A percentile compares a stretch with the other conserved stretches of the same genome.
These are phyloP conservation scores for Botryotinia convoluta DNA, from an alignment of 2,329 filamentous ascomycete species.

Conservation along the genomic window DNA sequence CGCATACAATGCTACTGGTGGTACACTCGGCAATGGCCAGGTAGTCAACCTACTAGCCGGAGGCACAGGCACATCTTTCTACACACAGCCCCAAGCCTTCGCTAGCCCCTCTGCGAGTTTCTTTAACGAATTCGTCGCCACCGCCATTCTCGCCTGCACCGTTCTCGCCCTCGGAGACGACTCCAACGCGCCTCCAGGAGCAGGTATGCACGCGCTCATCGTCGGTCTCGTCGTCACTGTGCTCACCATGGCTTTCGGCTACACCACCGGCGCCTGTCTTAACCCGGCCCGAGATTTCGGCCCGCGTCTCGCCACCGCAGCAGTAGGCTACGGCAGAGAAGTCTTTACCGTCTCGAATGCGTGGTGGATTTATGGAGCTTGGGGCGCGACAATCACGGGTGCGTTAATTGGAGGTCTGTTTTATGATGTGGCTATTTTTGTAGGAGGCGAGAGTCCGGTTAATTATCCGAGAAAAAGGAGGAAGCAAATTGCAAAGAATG, in stretches of 20 bases:
- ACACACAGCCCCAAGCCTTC: slow-evolving; percentile 14
- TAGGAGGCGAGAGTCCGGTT: slow-evolving; percentile 49
- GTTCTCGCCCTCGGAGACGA: slow-evolving; percentile 48
- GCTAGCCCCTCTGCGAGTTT: slow-evolving; percentile 41
- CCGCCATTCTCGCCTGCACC: slow-evolving; percentile 42
- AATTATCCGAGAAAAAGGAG: slow-evolving; percentile 47
- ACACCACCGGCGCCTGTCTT: slow-evolving; percentile 48
- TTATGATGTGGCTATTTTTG: slow-evolving; percentile 52
- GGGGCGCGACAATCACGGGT: slow-evolving; percentile 41
- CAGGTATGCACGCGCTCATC: slow-evolving; percentile 51
- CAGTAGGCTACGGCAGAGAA: slow-evolving; percentile 44
- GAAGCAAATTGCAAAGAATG: slow-evolving; percentile 37
- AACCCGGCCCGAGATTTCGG: slow-evolving; percentile 52
- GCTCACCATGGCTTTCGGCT: slow-evolving; percentile 43
- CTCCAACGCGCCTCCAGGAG: slow-evolving; percentile 47
- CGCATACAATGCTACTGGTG: slow-evolving; percentile 12
- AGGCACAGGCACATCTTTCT: slow-evolving; percentile 12
- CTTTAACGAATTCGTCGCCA: slow-evolving; percentile 48
- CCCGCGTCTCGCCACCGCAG: slow-evolving; percentile 46
- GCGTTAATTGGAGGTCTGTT: slow-evolving; percentile 46
- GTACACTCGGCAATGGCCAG: neutral
- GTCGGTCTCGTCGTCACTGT: slow-evolving; percentile 45
- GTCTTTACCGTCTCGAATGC: slow-evolving; percentile 40
- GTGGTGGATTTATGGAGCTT: slow-evolving; percentile 46
- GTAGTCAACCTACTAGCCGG: neutral